Evolutionary conservation across 1,284 basidiomycete genomes (phyloP), one percentile per base, ranked within the genome.

Genomic region (Tilletia caries): DNA sequence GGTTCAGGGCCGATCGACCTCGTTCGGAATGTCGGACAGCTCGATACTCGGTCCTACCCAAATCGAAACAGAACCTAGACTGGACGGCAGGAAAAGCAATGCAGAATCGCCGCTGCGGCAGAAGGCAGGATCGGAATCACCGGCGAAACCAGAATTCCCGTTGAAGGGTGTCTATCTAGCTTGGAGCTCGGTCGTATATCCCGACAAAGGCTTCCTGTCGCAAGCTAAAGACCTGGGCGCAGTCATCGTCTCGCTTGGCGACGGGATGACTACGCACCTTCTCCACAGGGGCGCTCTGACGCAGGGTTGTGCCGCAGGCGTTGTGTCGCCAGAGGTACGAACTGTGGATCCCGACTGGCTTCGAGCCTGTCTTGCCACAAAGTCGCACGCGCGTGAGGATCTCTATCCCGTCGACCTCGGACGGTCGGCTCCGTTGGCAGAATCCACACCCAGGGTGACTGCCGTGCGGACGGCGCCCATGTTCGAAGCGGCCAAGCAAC

Each of bases 371-470:
- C 32, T 62, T 20, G 58, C 58, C 32, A 34, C 58, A 10, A 20
- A 29, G 6, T 20, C 29, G 20, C 58, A 62, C 33, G 58, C 58
- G 29, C 27, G 10, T 29, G 58, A 62, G 58, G 32, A 20, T 13
- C 18, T 62, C 13, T 62, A 62, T 62, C 58, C 58, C 8, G 32
- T n/a, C 3, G 58, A 62, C 18, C 58, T 62, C 8, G 58, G 58
- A 18, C 58, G 58, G 13, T 20, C 32, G 18, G 29, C 27, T 18
- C 58, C 58, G 32, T 6, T 62, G 1, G 58, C n/a, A 3, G 58
- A 62, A 33, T 25, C 58, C 2, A 62, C 58, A 8, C 58, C 27
- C 10, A 12, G 33, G 33, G 29, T 12, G n/a, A 6, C 23, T 50
- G 2, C 23, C 13, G 48, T 8, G 48, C 29, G 32, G 32, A 62